Evolutionary conservation across 148 eudicot species (phyloP), one percentile per base, ranked within the genome.

Genomic region (Rhododendron griersonianum): DNA sequence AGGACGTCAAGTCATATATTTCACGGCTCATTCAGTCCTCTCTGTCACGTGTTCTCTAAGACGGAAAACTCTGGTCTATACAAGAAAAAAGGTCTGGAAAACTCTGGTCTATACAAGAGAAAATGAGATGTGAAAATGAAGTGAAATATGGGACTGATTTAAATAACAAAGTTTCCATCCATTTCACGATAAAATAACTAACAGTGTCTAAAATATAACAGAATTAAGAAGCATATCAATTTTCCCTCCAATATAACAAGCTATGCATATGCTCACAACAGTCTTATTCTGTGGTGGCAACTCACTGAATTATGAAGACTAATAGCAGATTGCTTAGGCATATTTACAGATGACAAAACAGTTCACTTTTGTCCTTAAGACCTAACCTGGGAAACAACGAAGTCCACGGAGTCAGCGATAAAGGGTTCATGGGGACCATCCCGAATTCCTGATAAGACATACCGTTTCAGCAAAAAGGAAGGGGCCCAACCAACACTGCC

Each of bases 331-430:
- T 61, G 81, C 33, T 73, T 84, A 50, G n/a, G 82, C 21, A 13
- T 13, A 76, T 57, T 30, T 73, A 35, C 41, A 44, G 69, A 81
- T 47, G 15, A 75, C 47, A 35, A 75, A 75, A 67, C 80, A 47
- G 76, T 53, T 35, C 44, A 71, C 16, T 71, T 47, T 41, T 15
- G 79, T 18, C 16, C 48, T 84, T 4, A 14, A 51, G 81, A 81
- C 76, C 84, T 86, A 82, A 97, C 99, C 99, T 97, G 99, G 82
- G 99, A 92, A 88, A 97, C 99, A 81, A 95, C 98, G 76, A 97
- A 97, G 89, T 97, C 99, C 57, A 97, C 98, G 69, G 99, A 95
- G 89, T 97, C 99, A 45, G 99, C 99, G 80, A 97, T 97, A 86
- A 97, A 97, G 71, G 99, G 99, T 87, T 97, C 99, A 76, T 95